Evolutionary conservation across 2,329 filamentous ascomycete genomes (phyloP).

Genomic region (Neonectria hederae): DNA sequence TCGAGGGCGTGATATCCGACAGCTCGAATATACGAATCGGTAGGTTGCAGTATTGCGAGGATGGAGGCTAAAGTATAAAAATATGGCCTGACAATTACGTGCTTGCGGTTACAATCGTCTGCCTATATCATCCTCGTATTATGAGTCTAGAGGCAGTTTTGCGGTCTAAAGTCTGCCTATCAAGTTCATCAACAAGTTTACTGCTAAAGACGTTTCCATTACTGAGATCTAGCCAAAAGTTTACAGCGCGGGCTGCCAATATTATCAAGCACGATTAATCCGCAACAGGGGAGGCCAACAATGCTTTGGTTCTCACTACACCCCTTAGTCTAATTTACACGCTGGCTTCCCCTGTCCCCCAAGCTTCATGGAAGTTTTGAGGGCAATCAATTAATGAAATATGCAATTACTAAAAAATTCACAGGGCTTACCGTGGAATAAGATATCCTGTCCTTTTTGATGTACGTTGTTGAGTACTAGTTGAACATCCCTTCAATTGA

Average conservation of each 20-base stretch:
- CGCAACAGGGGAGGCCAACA: no score
- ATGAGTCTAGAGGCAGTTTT: not conserved
- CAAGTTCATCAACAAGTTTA: not conserved
- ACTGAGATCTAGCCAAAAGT: not conserved
- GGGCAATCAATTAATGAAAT: no score
- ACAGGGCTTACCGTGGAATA: no score
- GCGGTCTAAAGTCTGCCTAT: not conserved
- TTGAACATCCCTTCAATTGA: not conserved
- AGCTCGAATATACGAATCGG: not conserved
- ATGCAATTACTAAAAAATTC: no score
- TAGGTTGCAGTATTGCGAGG: not conserved
- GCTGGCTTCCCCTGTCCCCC: no score
- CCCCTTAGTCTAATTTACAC: no score
- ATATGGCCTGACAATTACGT: constrained; percentile 18
- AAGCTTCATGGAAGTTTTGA: no score
- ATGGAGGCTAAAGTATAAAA: constrained; percentile 1
- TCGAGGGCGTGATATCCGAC: constrained; percentile 6
- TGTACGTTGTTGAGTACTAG: no score
- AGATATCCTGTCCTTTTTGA: no score
- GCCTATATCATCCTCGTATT: not conserved
- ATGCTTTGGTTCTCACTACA: no score
- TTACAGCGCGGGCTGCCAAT: not conserved
- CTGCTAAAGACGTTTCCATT: not conserved
- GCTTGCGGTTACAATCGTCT: not conserved
- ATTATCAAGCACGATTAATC: no score